Evolutionary conservation across 208 protist genomes (phyloP), one percentile per base, ranked within the genome.

Genomic region (Crithidia sp.): DNA sequence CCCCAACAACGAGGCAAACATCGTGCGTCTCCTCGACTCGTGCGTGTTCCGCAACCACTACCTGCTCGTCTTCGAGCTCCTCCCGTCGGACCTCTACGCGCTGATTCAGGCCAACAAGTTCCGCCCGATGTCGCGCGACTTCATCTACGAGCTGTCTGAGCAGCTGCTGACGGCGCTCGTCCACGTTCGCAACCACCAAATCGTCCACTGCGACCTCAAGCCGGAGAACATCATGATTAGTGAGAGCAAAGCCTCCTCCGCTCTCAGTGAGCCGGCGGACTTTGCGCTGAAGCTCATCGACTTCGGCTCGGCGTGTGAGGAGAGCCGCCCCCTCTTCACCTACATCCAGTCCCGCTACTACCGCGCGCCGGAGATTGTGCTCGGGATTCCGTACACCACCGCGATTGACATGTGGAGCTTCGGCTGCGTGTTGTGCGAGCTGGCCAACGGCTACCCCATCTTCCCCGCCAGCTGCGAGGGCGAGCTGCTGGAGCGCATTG

Each of bases 181-280:
- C 14, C 94, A 86, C 70, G 58, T 95, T 52, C 82, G 81, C 56
- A 45, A 69, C 49, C 79, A 93, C 62, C 60, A 83, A 36, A 95
- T 99, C 73, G 96, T 98, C 45, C 98, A 99, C 80, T 98, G 96
- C 63, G 98, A 99, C 76, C 63, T 99, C 37, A 99, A 99, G 83
- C 98, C 97, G 7, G 97, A 99, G 77, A 99, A 99, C 81, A 96
- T 99, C 66, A 90, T 99, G 36, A 76, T 98, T 41, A 77, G 89
- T 73, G 36, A 63, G 43, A 17, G 56, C 43, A 54, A 62, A 36
- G 39, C 44, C 9, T 45, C 49, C 64, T 36, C 40, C 28, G 28
- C 28, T 28, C 28, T 28, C 5, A 75, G 54, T 39, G 57, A 55
- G 10, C 65, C 50, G 12, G 41, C 49, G 2, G 81, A 83, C 74